phyloP scores from a whole-genome alignment of 179 eudicot genomes.

The Amaranthus tricolor region DNA sequence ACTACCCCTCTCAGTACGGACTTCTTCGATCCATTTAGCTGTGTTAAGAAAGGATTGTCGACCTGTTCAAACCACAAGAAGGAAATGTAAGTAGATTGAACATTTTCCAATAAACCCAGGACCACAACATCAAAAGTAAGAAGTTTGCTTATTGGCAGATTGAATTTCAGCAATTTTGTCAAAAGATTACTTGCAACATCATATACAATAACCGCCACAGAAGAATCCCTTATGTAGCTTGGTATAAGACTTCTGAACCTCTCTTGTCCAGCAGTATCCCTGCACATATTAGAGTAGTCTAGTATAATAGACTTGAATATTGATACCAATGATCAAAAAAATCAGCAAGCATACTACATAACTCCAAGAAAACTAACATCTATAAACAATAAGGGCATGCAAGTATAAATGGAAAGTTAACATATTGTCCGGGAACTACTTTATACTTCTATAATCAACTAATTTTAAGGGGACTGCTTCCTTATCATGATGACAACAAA shows the following conservation, averaged over 20 bases:
- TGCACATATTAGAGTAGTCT: constrained; percentile 18
- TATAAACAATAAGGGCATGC: neutral
- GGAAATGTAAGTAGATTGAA: neutral
- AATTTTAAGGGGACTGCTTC: neutral
- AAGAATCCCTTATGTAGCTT: constrained; percentile 75
- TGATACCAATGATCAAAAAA: neutral
- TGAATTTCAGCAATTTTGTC: neutral
- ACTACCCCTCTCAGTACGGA: constrained; percentile 84
- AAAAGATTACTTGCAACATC: constrained; percentile 62
- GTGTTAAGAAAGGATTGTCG: constrained; percentile 72
- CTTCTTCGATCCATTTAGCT: constrained; percentile 72
- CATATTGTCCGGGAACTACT: neutral
- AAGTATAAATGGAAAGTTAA: neutral
- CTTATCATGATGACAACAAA: neutral
- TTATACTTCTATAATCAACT: neutral
- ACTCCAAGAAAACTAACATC: neutral
- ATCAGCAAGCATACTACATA: neutral
- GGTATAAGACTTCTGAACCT: constrained; percentile 81
- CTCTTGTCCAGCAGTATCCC: constrained; percentile 88
- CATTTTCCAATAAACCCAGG: neutral
- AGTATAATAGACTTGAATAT: too few relatives aligned
- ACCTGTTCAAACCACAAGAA: constrained; percentile 30
- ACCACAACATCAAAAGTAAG: neutral
- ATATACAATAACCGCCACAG: constrained; percentile 72
- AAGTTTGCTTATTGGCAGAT: constrained; percentile 3